Percentiles rank a stretch among this genome's conserved stretches.
phyloP scores from a whole-genome alignment of 441 rosid genomes.

The Pelargonium citronellum region DNA sequence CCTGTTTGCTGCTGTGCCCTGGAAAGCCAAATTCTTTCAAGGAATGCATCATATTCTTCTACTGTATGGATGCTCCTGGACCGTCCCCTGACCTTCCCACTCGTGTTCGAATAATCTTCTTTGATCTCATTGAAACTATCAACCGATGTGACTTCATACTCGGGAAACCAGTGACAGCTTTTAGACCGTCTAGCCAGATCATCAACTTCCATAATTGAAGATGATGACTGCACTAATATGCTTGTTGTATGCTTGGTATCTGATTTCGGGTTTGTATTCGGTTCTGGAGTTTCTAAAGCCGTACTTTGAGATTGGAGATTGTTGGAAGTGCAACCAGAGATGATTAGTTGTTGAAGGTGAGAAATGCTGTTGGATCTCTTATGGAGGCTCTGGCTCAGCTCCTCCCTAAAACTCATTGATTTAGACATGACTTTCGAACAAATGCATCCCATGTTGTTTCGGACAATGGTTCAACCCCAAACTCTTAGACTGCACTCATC shows the following conservation, averaged over 20 bases:
- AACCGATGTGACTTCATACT: slow-evolving; percentile 5
- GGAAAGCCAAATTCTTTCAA: slow-evolving; percentile 17
- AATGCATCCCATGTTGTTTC: slow-evolving; percentile 37
- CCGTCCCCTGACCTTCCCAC: slow-evolving; percentile 9
- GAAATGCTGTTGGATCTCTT: slow-evolving; percentile 18
- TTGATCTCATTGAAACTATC: slow-evolving; percentile 12
- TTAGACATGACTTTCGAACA: slow-evolving; percentile 32
- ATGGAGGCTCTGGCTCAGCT: slow-evolving; percentile 22
- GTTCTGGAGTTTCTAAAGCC: slow-evolving; percentile 10
- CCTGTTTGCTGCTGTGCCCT: not conserved
- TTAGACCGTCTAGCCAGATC: slow-evolving; percentile 25
- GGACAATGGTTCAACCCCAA: not conserved
- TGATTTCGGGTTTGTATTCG: slow-evolving; percentile 2
- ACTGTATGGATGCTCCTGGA: slow-evolving; percentile 37
- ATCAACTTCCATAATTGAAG: slow-evolving; percentile 3
- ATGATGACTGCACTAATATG: slow-evolving; percentile 1
- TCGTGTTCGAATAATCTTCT: slow-evolving; percentile 1
- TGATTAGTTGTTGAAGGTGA: slow-evolving; percentile 9
- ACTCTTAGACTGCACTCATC: slow-evolving; percentile 8
- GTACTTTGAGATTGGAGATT: slow-evolving; percentile 13
- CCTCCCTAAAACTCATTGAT: slow-evolving; percentile 29
- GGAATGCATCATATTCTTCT: slow-evolving; percentile 34
- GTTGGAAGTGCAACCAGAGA: slow-evolving; percentile 18
- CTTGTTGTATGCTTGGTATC: not conserved
- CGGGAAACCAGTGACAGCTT: slow-evolving; percentile 26